A percentile compares a stretch with the other conserved stretches of the same genome.
Conservation (phyloP, 495 filamentous ascomycete genomes). For the Trichoderma virens region DNA sequence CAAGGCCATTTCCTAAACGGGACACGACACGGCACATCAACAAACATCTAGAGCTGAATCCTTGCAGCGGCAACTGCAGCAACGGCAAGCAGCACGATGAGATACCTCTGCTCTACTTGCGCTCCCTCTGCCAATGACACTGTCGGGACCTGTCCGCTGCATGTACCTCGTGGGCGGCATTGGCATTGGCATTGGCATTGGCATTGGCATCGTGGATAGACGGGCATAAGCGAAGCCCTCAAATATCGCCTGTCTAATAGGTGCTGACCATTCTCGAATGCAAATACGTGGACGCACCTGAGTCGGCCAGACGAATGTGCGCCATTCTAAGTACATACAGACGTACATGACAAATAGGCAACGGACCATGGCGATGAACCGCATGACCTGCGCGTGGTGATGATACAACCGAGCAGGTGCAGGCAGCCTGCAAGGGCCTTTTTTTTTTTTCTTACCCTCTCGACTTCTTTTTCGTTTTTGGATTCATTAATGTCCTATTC, state of each 20-base stretch:
- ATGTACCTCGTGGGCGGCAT: not conserved
- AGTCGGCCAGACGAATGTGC: not conserved
- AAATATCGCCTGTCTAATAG: not conserved
- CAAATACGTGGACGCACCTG: not conserved
- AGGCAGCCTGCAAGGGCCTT: not conserved
- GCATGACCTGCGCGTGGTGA: not conserved
- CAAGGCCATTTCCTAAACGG: not conserved
- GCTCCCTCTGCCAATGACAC: not conserved
- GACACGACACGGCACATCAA: not conserved
- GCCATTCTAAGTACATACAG: not conserved
- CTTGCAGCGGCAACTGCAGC: conserved; percentile 6
- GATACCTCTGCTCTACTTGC: not conserved
- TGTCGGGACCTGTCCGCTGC: no score
- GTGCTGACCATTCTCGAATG: no score
- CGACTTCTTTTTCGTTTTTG: not conserved
- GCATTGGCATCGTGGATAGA: not conserved
- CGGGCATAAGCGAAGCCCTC: not conserved
- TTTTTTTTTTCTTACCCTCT: not conserved
- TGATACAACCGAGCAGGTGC: not conserved
- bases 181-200: not conserved
- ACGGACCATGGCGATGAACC: not conserved
- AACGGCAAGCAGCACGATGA: not conserved
- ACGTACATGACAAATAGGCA: not conserved
- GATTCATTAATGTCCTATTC: no score
- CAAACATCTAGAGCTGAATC: not conserved